Evolutionary conservation across 1,139 yeast genomes (phyloP).

Genomic region (Candida sp.): DNA sequence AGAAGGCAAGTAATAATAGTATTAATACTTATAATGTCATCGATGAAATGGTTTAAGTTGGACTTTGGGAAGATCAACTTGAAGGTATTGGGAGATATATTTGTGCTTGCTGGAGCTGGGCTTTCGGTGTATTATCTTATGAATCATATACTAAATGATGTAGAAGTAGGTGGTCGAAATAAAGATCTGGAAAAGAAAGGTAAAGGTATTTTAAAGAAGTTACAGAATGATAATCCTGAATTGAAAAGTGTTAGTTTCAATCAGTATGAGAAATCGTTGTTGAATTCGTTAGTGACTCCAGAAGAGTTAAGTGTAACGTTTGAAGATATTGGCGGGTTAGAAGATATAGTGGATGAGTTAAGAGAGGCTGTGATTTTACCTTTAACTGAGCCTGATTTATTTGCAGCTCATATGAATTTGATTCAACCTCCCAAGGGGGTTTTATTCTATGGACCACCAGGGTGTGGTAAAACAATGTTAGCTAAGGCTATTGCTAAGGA

Average conservation of each 20-base stretch:
- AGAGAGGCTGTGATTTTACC: conserved; percentile 89
- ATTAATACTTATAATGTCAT: too few species aligned
- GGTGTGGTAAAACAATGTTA: conserved; percentile 97
- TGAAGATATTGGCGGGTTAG: conserved; percentile 86
- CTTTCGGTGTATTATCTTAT: conserved; percentile 73
- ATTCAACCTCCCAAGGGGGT: conserved; percentile 95
- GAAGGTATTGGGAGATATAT: conserved; percentile 60
- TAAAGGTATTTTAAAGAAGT: conserved; percentile 54
- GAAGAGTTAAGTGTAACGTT: conserved; percentile 76
- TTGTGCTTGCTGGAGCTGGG: conserved; percentile 79
- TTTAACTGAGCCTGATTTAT: conserved; percentile 68
- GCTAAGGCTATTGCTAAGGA: conserved; percentile 95
- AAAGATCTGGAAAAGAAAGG: conserved; percentile 70
- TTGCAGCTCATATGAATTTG: conserved; percentile 58
- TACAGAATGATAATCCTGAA: conserved; percentile 58
- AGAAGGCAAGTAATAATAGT: background rate
- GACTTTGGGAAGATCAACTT: conserved; percentile 48
- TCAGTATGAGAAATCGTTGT: conserved; percentile 74
- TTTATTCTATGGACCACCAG: conserved; percentile 92
- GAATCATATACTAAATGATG: conserved; percentile 54
- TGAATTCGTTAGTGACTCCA: conserved; percentile 80
- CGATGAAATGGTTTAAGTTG: conserved; percentile 32
- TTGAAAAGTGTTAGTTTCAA: conserved; percentile 54
- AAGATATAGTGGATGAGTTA: conserved; percentile 75
- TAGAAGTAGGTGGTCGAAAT: conserved; percentile 45